A percentile compares a stretch with the other conserved stretches of the same genome.
phyloP scores from a whole-genome alignment of 306 rosid genomes.

The Acacia confusa region DNA sequence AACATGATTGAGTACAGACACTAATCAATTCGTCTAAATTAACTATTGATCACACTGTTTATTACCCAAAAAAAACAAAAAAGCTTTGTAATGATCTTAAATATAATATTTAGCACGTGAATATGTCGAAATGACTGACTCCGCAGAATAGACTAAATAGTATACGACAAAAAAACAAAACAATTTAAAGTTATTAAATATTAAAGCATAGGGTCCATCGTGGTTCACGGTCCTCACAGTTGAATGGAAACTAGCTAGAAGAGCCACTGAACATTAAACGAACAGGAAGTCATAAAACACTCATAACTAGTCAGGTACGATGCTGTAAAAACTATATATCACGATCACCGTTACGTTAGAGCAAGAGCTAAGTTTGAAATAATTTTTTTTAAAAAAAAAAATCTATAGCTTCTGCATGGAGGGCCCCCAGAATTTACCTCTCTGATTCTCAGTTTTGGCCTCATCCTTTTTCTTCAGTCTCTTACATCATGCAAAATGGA shows the following conservation, averaged over 20 bases:
- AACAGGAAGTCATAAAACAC: neutral
- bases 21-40: neutral
- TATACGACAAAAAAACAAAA: neutral
- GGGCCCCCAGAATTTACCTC: conserved; percentile 43
- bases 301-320: neutral
- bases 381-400: no score
- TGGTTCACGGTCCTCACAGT: conserved; percentile 29
- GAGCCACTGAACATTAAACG: neutral
- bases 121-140: neutral
- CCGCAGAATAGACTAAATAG: neutral
- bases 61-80: neutral
- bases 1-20: neutral
- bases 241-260: neutral
- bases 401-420: conserved; percentile 22
- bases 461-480: conserved; percentile 41
- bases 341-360: conserved; percentile 21
- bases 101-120: neutral
- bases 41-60: neutral
- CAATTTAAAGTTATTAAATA: neutral
- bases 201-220: neutral
- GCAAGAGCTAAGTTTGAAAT: conserved; percentile 5
- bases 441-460: neutral
- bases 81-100: neutral
- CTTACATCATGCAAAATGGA: conserved; percentile 65
- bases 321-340: neutral